Evolutionary conservation across 2,329 filamentous ascomycete species (phyloP).

Genomic region (Botrytis paeoniae): DNA sequence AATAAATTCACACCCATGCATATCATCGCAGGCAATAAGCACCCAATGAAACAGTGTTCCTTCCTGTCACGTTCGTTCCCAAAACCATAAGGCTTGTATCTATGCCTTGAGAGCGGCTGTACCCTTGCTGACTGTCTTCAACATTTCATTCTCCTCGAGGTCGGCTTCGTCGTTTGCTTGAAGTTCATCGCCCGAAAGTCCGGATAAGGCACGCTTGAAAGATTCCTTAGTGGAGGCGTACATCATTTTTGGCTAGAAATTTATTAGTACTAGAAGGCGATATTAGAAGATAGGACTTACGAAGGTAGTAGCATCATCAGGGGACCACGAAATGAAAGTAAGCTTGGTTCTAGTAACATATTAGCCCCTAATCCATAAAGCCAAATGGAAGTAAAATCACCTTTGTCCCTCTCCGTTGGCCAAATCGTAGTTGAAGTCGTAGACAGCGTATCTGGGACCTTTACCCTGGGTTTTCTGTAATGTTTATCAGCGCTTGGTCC

Average conservation of each 20-base stretch:
- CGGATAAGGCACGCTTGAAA: constrained; percentile 74
- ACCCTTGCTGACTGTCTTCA: constrained; percentile 63
- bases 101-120: constrained; percentile 18
- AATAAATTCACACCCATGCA: constrained; percentile 17
- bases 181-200: constrained; percentile 66
- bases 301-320: constrained; percentile 74
- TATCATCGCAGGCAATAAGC: constrained; percentile 29
- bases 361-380: constrained; percentile 25
- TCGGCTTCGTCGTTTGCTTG: constrained; percentile 83
- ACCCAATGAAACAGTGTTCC: constrained; percentile 32
- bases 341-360: constrained; percentile 63
- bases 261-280: not conserved
- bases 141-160: constrained; percentile 72
- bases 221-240: constrained; percentile 87
- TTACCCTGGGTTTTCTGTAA: constrained; percentile 55
- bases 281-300: constrained; percentile 35
- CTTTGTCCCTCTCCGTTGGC: constrained; percentile 69
- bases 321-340: constrained; percentile 75
- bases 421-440: constrained; percentile 77
- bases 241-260: constrained; percentile 74
- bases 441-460: constrained; percentile 80
- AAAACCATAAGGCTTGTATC: constrained; percentile 8
- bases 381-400: constrained; percentile 43
- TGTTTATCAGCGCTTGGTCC: constrained; percentile 16
- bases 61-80: constrained; percentile 16